Base-by-base conservation (phyloP, 2,329 filamentous ascomycete species). In the Anthostomella pinea region DNA sequence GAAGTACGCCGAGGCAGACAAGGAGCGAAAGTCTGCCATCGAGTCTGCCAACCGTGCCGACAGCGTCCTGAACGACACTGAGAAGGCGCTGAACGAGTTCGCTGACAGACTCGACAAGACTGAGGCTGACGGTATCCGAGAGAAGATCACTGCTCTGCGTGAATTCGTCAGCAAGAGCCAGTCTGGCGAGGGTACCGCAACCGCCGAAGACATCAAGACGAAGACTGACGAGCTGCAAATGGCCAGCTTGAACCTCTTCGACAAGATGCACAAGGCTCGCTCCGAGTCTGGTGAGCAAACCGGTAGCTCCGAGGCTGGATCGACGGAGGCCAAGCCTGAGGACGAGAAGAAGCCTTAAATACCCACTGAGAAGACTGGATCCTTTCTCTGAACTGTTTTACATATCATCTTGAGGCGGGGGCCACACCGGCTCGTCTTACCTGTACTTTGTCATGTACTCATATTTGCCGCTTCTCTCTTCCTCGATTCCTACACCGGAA, bases 261-360 rank as follows among this genome's bases (percentile, higher is more conserved):
- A 97, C 76, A 96, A 97, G 85, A 95, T 98, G 87, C 91, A 98
- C 86, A 94, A 95, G 79, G 88, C 91, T 54, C 84, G 87, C 57
- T 66, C 70, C 54, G 85, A 90, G 73, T 74, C 73, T 54, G 66
- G 72, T 59, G 67, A 78, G 62, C 68, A 77, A 59, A 49, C 62
- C 56, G 68, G 56, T 53, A 66, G 57, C 64, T 55, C 70, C 57
- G 67, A 72, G 62, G 60, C 69, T 68, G 66, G 68, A 57, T 58
- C 52, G 30, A 52, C 53, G 30, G 58, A 60, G 33, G 30, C 50
- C 28, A 60, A 60, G 57, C 55, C 76, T 44, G 81, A 86, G 64
- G 77, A 74, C 50, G 79, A 84, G 68, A 75, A 70, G 70, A 83
- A 83, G 77, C 75, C 75, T 80, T 76, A 78, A 63, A 51, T 48